A percentile compares a stretch with the other conserved stretches of the same genome.
Evolutionary conservation across 345 rosid genomes (phyloP).

Genomic region (Litchi chinensis): DNA sequence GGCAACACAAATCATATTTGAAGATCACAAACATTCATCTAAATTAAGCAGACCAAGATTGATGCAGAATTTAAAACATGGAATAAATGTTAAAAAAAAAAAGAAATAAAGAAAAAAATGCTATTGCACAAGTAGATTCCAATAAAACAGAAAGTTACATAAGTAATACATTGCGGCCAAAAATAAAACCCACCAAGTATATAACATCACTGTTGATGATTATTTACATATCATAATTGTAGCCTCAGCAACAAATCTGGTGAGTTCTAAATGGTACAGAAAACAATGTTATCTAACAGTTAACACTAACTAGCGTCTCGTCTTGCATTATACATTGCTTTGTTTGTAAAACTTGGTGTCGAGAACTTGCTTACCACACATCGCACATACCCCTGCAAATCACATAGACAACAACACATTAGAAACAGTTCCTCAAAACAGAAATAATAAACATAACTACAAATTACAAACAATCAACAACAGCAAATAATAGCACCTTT

Average conservation of each 20-base stretch:
- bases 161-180: background rate
- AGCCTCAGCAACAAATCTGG: background rate
- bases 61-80: background rate
- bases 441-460: background rate
- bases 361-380: constrained; percentile 99
- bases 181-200: background rate
- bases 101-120: no score
- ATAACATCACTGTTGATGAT: background rate
- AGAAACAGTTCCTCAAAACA: background rate
- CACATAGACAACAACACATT: constrained; percentile 10
- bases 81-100: background rate
- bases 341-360: constrained; percentile 97
- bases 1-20: background rate
- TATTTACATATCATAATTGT: constrained; percentile 12
- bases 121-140: background rate
- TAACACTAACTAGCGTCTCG: background rate
- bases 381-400: constrained; percentile 84
- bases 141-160: constrained; percentile 1
- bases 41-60: background rate
- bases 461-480: background rate
- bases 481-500: constrained; percentile 57
- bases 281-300: constrained; percentile 5
- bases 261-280: background rate
- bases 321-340: constrained; percentile 65
- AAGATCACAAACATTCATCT: background rate